Base-by-base conservation (phyloP, 148 eudicot genomes). In the Nepenthes gracilis region DNA sequence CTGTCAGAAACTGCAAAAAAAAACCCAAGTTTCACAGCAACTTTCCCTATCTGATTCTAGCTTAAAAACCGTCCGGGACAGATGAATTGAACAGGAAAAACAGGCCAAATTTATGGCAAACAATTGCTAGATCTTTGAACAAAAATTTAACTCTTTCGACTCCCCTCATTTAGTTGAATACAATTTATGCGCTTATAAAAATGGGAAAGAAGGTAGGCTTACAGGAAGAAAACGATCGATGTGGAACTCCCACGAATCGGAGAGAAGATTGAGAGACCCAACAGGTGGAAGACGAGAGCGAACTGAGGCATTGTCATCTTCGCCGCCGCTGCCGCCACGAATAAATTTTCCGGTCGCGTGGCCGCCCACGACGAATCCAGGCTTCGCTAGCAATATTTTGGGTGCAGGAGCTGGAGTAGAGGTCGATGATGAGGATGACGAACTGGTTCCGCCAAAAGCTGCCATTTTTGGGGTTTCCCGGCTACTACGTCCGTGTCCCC, bases 171-270 rank as follows among this genome's bases (percentile, higher is more conserved):
- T 23, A 23, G 23, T 23, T 23, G 23, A 23, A 23, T 23, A 23
- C 23, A 23, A 23, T 23, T 23, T 23, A 23, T 23, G 23, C 23
- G 3, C 45, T 33, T n/a, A 48, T 43, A 2, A 13, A n/a, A 55
- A 49, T 23, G 57, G 33, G 56, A 2, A 43, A 7, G 55, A 7
- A 43, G 62, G 38, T 9, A n/a, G 2, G 36, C 61, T 54, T 70
- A 82, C 86, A 11, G 86, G 83, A 52, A 82, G 78, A 60, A 82
- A 70, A 14, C 86, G 83, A 59, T 89, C 96, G 23, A 78, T 60
- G 71, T 86, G 87, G 61, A 89, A 86, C 35, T 89, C 96, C 83
- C 85, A 83, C 12, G 94, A 80, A 49, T 89, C 96, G 5, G 96
- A 85, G 52, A 89, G 85, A 49, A 89, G 85, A 63, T 83, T 89